These are phyloP conservation scores for Diphasiastrum complanatum DNA, from an alignment of 83 land plant genomes.

Conservation along the genomic window DNA sequence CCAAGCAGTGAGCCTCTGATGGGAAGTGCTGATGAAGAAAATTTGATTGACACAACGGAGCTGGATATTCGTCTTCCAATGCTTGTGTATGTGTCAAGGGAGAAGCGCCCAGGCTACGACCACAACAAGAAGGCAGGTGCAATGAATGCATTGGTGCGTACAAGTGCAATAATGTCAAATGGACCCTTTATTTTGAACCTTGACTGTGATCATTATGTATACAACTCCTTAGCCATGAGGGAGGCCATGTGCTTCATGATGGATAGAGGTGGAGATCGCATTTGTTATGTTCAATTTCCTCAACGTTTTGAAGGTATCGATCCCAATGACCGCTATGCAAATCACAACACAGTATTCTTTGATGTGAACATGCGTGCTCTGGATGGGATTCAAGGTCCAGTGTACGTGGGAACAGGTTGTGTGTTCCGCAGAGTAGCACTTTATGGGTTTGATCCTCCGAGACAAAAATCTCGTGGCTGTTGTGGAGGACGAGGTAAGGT, in stretches of 20 bases:
- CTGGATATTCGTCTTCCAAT: slow-evolving; percentile 65
- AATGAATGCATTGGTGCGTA: slow-evolving; percentile 71
- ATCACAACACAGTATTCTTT: slow-evolving; percentile 73
- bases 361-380: slow-evolving; percentile 78
- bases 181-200: slow-evolving; percentile 80
- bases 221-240: slow-evolving; percentile 63
- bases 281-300: slow-evolving; percentile 78
- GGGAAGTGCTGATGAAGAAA: slow-evolving; percentile 45
- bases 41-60: slow-evolving; percentile 49
- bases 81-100: slow-evolving; percentile 79
- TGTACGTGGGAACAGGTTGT: slow-evolving; percentile 85
- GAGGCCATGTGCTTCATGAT: slow-evolving; percentile 91
- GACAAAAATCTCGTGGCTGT: slow-evolving; percentile 63
- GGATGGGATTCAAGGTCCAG: slow-evolving; percentile 78
- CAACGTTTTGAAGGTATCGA: slow-evolving; percentile 83
- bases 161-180: slow-evolving; percentile 77
- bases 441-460: slow-evolving; percentile 73
- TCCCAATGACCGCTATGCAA: slow-evolving; percentile 70
- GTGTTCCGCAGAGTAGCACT: slow-evolving; percentile 66
- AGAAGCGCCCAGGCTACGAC: slow-evolving; percentile 71
- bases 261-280: slow-evolving; percentile 69
- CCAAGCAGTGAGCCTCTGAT: slow-evolving; percentile 61
- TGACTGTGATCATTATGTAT: slow-evolving; percentile 80
- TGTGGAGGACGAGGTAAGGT: slow-evolving; percentile 46
- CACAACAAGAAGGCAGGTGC: slow-evolving; percentile 94